These are phyloP conservation scores for Collybiopsis luxurians DNA, from an alignment of 768 basidiomycete species.

Conservation along the genomic window DNA sequence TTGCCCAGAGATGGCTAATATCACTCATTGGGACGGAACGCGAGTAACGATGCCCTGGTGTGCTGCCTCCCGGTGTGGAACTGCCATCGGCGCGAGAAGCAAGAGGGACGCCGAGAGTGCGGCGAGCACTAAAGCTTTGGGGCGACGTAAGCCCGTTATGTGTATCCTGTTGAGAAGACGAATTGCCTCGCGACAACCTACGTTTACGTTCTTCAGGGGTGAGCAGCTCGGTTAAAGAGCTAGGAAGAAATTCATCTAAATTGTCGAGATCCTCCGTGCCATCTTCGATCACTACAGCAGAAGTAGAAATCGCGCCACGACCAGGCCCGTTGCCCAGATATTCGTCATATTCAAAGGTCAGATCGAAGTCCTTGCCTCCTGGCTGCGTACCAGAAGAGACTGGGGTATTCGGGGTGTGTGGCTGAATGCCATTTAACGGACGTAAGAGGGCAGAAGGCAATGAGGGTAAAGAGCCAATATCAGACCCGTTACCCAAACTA, in stretches of 20 bases:
- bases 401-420: not conserved
- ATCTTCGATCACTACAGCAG: slow-evolving; percentile 24
- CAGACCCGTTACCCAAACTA: slow-evolving; percentile 1
- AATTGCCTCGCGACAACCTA: slow-evolving; percentile 75
- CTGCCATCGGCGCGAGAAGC: slow-evolving; percentile 19
- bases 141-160: slow-evolving; percentile 11
- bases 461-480: slow-evolving; percentile 5
- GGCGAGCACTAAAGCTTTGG: slow-evolving; percentile 4
- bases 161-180: slow-evolving; percentile 28
- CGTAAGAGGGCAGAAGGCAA: not conserved
- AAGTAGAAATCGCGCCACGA: slow-evolving; percentile 9
- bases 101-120: slow-evolving; percentile 18
- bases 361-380: slow-evolving; percentile 26
- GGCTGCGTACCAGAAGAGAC: not conserved
- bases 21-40: slow-evolving; percentile 80
- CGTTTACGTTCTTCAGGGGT: slow-evolving; percentile 86
- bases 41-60: slow-evolving; percentile 68
- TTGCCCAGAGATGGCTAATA: slow-evolving; percentile 77
- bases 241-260: slow-evolving; percentile 86
- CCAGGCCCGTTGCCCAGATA: slow-evolving; percentile 18
- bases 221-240: slow-evolving; percentile 83
- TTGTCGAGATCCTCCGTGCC: slow-evolving; percentile 70
- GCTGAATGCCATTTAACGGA: not conserved
- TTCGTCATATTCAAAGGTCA: slow-evolving; percentile 40
- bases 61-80: slow-evolving; percentile 11